A percentile compares a stretch with the other conserved stretches of the same genome.
These are phyloP conservation scores for Kuraishia ogatae DNA, from an alignment of 805 yeast species.

Conservation along the genomic window DNA sequence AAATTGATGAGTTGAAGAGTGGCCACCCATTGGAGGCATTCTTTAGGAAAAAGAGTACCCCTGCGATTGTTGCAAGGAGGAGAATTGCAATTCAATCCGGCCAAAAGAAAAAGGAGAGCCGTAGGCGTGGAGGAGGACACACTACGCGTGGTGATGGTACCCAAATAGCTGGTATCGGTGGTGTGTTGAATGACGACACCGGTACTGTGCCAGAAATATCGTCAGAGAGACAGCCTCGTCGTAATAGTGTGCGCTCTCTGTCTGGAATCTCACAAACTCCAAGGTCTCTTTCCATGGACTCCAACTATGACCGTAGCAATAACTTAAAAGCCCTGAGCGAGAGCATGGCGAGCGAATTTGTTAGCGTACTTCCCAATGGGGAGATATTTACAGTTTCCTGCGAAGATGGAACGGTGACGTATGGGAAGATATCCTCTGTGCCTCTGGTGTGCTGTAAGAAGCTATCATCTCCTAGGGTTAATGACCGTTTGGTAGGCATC, in stretches of 20 bases:
- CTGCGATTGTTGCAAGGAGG: conserved; percentile 30
- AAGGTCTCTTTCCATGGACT: conserved; percentile 21
- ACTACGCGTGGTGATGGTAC: not conserved
- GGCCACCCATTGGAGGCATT: conserved; percentile 44
- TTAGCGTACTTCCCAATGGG: conserved; percentile 45
- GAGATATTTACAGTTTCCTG: conserved; percentile 39
- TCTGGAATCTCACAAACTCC: not conserved
- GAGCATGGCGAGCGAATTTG: conserved; percentile 33
- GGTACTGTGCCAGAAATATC: conserved; percentile 26
- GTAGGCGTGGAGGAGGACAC: too few relatives aligned
- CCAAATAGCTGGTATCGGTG: not conserved
- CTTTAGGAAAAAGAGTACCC: conserved; percentile 47
- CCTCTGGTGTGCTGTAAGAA: conserved; percentile 44
- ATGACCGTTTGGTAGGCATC: conserved; percentile 58
- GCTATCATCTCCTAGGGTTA: conserved; percentile 63
- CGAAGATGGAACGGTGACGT: conserved; percentile 33
- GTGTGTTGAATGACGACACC: conserved; percentile 2
- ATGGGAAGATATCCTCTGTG: conserved; percentile 20
- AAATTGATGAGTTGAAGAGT: conserved; percentile 27
- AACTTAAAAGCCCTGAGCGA: conserved; percentile 17
- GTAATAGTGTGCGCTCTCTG: not conserved
- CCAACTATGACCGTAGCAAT: conserved; percentile 20
- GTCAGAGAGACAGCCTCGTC: conserved; percentile 7
- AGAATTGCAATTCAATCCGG: not conserved
- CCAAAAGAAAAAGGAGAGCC: not conserved